These are phyloP conservation scores for Fusarium zealandicum DNA, from an alignment of 2,329 filamentous ascomycete species.

Conservation along the genomic window DNA sequence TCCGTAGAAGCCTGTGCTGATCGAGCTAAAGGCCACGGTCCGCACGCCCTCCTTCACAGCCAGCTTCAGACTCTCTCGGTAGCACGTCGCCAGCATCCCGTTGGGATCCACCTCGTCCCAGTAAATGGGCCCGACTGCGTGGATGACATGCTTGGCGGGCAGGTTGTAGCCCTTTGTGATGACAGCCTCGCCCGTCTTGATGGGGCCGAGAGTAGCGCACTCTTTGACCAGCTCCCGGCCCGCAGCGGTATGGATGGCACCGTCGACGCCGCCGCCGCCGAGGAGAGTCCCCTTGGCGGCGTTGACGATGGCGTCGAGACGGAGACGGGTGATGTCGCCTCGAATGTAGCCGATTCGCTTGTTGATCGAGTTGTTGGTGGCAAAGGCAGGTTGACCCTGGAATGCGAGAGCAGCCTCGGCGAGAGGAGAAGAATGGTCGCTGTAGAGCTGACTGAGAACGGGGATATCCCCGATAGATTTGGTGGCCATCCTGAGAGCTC, in stretches of 20 bases:
- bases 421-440: conserved; percentile 22
- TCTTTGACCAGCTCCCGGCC: conserved; percentile 73
- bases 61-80: conserved; percentile 74
- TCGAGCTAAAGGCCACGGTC: conserved; percentile 80
- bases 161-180: conserved; percentile 81
- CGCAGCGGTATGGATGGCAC: conserved; percentile 85
- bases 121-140: conserved; percentile 89
- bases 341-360: conserved; percentile 73
- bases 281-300: conserved; percentile 82
- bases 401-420: conserved; percentile 8
- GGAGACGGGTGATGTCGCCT: conserved; percentile 82
- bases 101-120: conserved; percentile 49
- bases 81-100: conserved; percentile 67
- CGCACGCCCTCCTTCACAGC: conserved; percentile 71
- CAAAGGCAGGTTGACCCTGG: conserved; percentile 8
- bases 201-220: conserved; percentile 76
- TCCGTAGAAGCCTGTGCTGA: conserved; percentile 91
- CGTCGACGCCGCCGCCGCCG: conserved; percentile 90
- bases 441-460: conserved; percentile 70
- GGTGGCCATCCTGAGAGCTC: conserved; percentile 40
- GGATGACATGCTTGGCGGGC: conserved; percentile 81
- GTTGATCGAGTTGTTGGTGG: conserved; percentile 65
- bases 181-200: conserved; percentile 78
- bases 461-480: conserved; percentile 63
- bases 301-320: conserved; percentile 87